phyloP scores from a whole-genome alignment of 805 yeast genomes.

The Ogataea polymorpha region DNA sequence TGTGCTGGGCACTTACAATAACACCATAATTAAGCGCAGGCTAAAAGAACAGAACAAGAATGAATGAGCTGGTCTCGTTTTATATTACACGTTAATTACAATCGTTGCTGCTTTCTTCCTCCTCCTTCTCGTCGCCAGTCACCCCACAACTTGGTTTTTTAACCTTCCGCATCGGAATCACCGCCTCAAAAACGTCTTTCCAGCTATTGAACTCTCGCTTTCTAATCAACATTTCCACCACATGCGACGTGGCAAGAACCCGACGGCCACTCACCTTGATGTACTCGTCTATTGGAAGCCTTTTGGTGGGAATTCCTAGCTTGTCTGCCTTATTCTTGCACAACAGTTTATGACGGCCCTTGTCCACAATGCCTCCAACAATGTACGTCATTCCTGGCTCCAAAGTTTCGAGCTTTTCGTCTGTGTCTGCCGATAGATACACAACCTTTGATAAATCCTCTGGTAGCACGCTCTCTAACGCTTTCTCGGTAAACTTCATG shows the following conservation, averaged over 20 bases:
- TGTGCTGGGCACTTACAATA: constrained; percentile 59
- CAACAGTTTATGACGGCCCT: constrained; percentile 78
- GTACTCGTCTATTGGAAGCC: constrained; percentile 83
- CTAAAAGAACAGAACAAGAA: constrained; percentile 13
- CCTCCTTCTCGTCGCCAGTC: constrained; percentile 3
- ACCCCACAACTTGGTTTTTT: constrained; percentile 21
- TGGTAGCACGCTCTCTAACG: constrained; percentile 32
- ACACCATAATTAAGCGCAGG: constrained; percentile 45
- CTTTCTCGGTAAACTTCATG: constrained; percentile 46
- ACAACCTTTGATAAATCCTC: constrained; percentile 41
- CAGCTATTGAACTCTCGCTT: constrained; percentile 81
- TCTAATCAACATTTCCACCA: constrained; percentile 78
- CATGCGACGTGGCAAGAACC: constrained; percentile 92
- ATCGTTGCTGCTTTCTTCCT: constrained; percentile 1
- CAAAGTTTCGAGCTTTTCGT: constrained; percentile 58
- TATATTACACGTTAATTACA: neutral
- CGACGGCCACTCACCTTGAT: constrained; percentile 80
- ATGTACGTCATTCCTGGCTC: constrained; percentile 74
- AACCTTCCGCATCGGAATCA: constrained; percentile 76
- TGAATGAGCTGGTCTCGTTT: constrained; percentile 5
- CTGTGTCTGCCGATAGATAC: constrained; percentile 86
- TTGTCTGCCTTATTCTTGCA: constrained; percentile 79
- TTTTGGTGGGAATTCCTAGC: constrained; percentile 67
- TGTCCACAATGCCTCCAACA: constrained; percentile 95
- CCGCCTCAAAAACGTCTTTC: constrained; percentile 83